A percentile compares a stretch with the other conserved stretches of the same genome.
Conservation (phyloP, 305 asterid species). For the Fraxinus ornus region DNA sequence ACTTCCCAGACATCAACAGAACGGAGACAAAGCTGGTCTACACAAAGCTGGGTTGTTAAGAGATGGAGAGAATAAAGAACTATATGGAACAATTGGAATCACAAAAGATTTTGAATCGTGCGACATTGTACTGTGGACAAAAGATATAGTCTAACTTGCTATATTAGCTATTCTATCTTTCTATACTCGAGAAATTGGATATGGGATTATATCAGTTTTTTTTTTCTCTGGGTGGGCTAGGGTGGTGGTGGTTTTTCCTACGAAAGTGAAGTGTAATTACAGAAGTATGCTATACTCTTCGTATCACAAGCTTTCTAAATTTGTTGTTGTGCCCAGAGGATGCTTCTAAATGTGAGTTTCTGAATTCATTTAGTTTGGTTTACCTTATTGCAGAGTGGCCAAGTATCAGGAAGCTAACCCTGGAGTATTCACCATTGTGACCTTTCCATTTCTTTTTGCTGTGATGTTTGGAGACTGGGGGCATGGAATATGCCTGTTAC, state of each 20-base stretch:
- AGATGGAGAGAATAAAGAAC: background rate
- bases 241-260: background rate
- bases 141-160: background rate
- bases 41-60: background rate
- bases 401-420: conserved; percentile 98
- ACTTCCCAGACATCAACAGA: background rate
- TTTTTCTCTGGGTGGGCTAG: background rate
- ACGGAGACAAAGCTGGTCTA: background rate
- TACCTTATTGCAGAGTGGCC: conserved; percentile 66
- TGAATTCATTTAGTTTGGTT: conserved; percentile 5
- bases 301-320: background rate
- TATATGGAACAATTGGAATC: background rate
- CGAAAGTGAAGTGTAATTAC: background rate
- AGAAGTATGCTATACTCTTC: background rate
- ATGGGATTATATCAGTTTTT: background rate
- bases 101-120: background rate
- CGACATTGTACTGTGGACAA: background rate
- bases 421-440: conserved; percentile 85
- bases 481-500: conserved; percentile 90
- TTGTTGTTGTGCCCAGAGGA: background rate
- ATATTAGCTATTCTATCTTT: background rate
- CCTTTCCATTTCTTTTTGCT: conserved; percentile 93
- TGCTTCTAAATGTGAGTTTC: conserved; percentile 4
- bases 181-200: background rate
- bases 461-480: conserved; percentile 99